Evolutionary conservation across 2,329 filamentous ascomycete genomes (phyloP), one percentile per base, ranked within the genome.

Genomic region (Samsoniella hepiali): DNA sequence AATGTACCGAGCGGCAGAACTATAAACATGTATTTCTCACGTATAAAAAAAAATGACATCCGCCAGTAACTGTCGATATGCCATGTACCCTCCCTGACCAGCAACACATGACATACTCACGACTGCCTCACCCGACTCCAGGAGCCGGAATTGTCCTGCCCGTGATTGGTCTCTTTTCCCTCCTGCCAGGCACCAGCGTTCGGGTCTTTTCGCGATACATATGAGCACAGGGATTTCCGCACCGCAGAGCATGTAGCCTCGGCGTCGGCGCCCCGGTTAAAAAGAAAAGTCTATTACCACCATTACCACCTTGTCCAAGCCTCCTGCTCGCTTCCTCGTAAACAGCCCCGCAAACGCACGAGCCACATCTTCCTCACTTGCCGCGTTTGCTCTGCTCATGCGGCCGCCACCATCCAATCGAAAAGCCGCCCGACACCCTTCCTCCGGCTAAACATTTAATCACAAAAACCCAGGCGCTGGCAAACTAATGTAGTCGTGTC

Each of bases 271-370:
- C 49, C 49, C 49, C 49, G 17, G 15, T 34, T 34, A 31, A 51
- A 51, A 47, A 5, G 22, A 38, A 38, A 36, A 38, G 51, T 54
- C 34, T 36, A 36, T 54, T 54, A 22, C 34, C 9, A 31, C 10
- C 17, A 36, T 22, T 22, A 22, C 22, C 22, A 22, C 22, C 22
- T 22, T 22, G 22, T 22, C 31, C 29, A 32, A 36, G n/a, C 13
- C 34, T 22, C n/a, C 22, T 38, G 32, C 32, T 54, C 51, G 51
- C 31, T 22, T 27, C 11, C 51, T 54, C 51, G 51, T 38, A 54
- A 54, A 54, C n/a, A 54, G 38, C 51, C 51, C 51, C 51, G 51
- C 51, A 54, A 38, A 54, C 22, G 51, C 51, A 54, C 51, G 15
- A 54, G 51, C 51, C 51, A 54, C 13, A 54, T 11, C 6, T 17